Base-by-base conservation (phyloP, 2,329 filamentous ascomycete species). In the Xylariaceae sp. region DNA sequence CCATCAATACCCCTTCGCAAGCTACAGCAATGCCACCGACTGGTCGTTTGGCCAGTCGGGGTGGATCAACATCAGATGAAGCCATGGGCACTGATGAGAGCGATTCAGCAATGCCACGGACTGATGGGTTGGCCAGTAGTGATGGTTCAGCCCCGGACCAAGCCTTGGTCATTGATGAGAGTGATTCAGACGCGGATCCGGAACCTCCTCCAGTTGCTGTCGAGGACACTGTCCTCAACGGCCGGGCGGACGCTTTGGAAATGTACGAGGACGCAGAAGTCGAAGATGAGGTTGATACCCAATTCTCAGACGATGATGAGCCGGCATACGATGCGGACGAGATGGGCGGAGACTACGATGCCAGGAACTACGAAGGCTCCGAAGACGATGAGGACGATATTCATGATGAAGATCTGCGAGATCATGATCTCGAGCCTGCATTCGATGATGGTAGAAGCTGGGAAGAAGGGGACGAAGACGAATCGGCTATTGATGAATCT, bases 301-400 rank as follows among this genome's bases (percentile, higher is more conserved):
- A 43, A 21, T 49, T 48, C 31, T 49, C 47, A 13, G 50, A 54
- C 22, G 52, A 51, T 5, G 52, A 54, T 24, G 50, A 53, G 29
- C 44, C 42, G 12, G 53, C 50, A 33, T 54, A 56, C 18, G 51
- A 55, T 16, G 40, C 37, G 10, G 44, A 52, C 6, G 53, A 56
- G 31, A 52, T 53, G 21, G 52, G 53, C n/a, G 51, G 47, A 9
- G 52, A 57, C 21, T 55, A 57, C 31, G 51, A 57, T 30, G 51
- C 47, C 9, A 43, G 50, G 16, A 52, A 50, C 33, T 55, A 57
- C 25, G 36, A 42, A 14, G 43, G 43, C 3, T 52, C 51, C 25
- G 46, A 47, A 29, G 53, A 56, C 22, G 54, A 57, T 23, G 53
- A 56, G 19, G 54, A 56, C 14, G 54, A 53, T 31, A 52, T 47